Evolutionary conservation across 2,329 filamentous ascomycete species (phyloP).

Genomic region (Colletotrichum caudatum): DNA sequence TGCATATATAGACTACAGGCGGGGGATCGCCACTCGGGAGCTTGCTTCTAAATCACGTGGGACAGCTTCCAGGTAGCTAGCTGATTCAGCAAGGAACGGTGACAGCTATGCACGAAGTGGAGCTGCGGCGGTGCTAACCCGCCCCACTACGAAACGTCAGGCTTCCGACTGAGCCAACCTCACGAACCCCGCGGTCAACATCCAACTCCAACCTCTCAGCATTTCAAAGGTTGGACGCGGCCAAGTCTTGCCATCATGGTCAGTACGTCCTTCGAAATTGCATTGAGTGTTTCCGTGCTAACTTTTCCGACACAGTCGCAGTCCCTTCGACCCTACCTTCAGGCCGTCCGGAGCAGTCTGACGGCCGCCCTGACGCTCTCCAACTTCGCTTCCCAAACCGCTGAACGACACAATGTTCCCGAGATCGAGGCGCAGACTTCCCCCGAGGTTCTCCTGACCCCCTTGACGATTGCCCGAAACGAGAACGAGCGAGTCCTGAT

Average conservation of each 20-base stretch:
- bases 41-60: slow-evolving; percentile 26
- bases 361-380: slow-evolving; percentile 93
- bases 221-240: slow-evolving; percentile 38
- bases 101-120: slow-evolving; percentile 31
- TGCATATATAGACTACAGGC: slow-evolving; percentile 26
- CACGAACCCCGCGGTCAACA: slow-evolving; percentile 42
- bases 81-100: slow-evolving; percentile 32
- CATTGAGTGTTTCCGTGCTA: slow-evolving; percentile 38
- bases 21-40: slow-evolving; percentile 31
- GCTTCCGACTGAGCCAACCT: slow-evolving; percentile 47
- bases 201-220: slow-evolving; percentile 33
- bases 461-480: slow-evolving; percentile 90
- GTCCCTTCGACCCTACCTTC: slow-evolving; percentile 95
- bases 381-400: slow-evolving; percentile 97
- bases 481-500: slow-evolving; percentile 97
- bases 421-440: slow-evolving; percentile 95
- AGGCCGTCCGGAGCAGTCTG: slow-evolving; percentile 93
- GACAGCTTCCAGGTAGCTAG: neutral
- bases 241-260: slow-evolving; percentile 40
- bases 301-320: slow-evolving; percentile 74
- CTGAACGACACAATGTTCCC: slow-evolving; percentile 97
- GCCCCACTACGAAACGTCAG: slow-evolving; percentile 53
- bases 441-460: slow-evolving; percentile 93
- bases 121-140: slow-evolving; percentile 39
- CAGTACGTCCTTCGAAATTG: neutral